A percentile compares a stretch with the other conserved stretches of the same genome.
These are phyloP conservation scores for Austropuccinia psidii DNA, from an alignment of 1,284 basidiomycete species.

Conservation along the genomic window DNA sequence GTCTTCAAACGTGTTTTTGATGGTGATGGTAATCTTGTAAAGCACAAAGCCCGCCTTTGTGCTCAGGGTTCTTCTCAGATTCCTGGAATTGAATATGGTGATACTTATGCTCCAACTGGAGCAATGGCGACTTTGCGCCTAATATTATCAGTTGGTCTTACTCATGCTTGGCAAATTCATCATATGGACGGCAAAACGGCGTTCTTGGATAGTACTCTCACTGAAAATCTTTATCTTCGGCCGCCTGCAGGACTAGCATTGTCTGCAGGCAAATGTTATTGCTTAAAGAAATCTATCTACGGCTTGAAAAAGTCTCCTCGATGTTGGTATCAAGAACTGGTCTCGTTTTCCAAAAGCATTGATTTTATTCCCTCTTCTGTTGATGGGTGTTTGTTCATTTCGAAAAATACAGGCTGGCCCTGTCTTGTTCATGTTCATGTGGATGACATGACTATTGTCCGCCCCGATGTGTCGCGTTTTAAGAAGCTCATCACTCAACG, in stretches of 20 bases:
- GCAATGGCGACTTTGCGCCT: neutral
- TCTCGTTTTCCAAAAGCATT: neutral
- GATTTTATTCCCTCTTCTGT: neutral
- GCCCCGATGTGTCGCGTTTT: neutral
- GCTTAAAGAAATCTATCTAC: neutral
- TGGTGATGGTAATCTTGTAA: neutral
- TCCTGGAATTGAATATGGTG: neutral
- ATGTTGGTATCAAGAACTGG: neutral
- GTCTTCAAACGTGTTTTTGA: neutral
- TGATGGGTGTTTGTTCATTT: conserved; percentile 10
- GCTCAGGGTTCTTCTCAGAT: conserved; percentile 5
- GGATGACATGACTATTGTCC: neutral
- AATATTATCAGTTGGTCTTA: neutral
- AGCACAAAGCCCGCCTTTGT: neutral
- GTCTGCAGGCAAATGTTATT: neutral
- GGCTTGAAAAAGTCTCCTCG: neutral
- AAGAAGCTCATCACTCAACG: neutral
- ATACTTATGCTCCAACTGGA: neutral
- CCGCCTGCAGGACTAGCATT: neutral
- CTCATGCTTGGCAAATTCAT: neutral
- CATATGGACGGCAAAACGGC: neutral
- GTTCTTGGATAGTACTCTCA: neutral
- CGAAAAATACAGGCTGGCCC: neutral
- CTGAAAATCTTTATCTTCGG: neutral
- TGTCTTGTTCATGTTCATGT: conserved; percentile 3